Percentiles rank a stretch among this genome's conserved stretches.
These are phyloP conservation scores for Agaricus subrufescens DNA, from an alignment of 768 basidiomycete genomes.

Conservation along the genomic window DNA sequence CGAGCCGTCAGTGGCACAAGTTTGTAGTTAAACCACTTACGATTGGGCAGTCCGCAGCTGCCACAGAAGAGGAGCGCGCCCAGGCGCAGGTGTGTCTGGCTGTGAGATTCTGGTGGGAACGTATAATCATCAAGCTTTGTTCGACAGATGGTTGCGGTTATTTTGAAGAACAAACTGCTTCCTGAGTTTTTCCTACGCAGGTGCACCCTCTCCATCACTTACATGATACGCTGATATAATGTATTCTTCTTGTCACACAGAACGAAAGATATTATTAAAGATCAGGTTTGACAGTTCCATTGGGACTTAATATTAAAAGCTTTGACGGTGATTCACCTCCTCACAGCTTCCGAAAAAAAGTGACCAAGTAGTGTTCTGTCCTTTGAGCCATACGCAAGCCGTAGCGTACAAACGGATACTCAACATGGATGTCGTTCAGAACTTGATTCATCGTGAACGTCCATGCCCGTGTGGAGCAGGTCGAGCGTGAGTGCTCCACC, in stretches of 20 bases:
- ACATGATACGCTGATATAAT: not conserved
- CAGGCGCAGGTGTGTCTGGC: conserved; percentile 40
- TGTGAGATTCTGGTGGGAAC: not conserved
- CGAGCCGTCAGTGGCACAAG: conserved; percentile 68
- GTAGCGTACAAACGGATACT: conserved; percentile 71
- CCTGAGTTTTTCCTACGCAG: conserved; percentile 83
- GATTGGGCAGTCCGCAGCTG: conserved; percentile 59
- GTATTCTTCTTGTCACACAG: conserved; percentile 27
- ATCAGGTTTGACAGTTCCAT: conserved; percentile 41
- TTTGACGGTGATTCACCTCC: not conserved
- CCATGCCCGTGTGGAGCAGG: conserved; percentile 66
- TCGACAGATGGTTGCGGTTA: conserved; percentile 49
- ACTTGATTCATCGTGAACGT: conserved; percentile 67
- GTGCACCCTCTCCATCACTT: conserved; percentile 25
- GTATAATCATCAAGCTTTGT: not conserved
- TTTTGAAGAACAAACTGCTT: conserved; percentile 62
- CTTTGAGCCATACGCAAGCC: conserved; percentile 68
- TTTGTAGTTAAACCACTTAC: conserved; percentile 67
- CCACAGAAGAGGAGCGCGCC: conserved; percentile 57
- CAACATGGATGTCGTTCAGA: conserved; percentile 58
- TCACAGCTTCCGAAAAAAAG: conserved; percentile 78
- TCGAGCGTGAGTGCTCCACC: conserved; percentile 39
- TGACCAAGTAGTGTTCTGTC: conserved; percentile 93
- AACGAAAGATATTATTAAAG: conserved; percentile 72
- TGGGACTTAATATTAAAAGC: not conserved